A percentile compares a stretch with the other conserved stretches of the same genome.
Evolutionary conservation across 2,329 filamentous ascomycete species (phyloP).

Genomic region (Aspergillus melleus): DNA sequence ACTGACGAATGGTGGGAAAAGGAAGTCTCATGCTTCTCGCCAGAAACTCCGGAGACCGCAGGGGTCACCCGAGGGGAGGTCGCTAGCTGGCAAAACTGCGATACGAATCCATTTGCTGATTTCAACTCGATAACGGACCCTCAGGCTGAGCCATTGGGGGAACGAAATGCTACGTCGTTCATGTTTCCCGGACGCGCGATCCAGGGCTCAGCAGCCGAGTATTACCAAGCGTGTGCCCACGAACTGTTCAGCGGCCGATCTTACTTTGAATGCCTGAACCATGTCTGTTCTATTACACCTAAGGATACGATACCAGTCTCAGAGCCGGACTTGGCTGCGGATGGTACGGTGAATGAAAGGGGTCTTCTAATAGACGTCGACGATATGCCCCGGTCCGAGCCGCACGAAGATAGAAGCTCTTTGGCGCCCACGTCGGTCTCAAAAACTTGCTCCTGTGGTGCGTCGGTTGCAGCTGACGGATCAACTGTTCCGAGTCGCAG

Average conservation of each 20-base stretch:
- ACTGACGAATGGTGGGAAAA: constrained; percentile 32
- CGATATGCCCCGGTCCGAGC: constrained; percentile 3
- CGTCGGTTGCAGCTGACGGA: background rate
- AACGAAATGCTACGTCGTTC: constrained; percentile 14
- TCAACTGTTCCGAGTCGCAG: background rate
- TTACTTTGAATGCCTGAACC: constrained; percentile 47
- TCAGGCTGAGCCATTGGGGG: background rate
- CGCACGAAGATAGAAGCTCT: background rate
- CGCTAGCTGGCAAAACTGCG: constrained; percentile 20
- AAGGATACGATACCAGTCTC: constrained; percentile 18
- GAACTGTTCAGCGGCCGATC: constrained; percentile 43
- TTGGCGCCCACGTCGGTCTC: background rate
- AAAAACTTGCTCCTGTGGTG: background rate
- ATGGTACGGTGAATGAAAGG: background rate
- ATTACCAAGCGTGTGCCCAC: constrained; percentile 47
- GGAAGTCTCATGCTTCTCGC: constrained; percentile 30
- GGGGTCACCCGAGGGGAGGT: constrained; percentile 14
- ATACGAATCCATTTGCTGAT: constrained; percentile 18
- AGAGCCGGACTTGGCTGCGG: background rate
- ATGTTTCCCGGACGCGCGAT: constrained; percentile 28
- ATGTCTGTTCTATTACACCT: constrained; percentile 42
- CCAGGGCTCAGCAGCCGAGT: constrained; percentile 41
- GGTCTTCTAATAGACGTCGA: constrained; percentile 22
- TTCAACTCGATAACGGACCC: constrained; percentile 9
- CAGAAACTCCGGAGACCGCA: constrained; percentile 29